Base-by-base conservation (phyloP, 768 basidiomycete species). In the Naganishia kalamii region DNA sequence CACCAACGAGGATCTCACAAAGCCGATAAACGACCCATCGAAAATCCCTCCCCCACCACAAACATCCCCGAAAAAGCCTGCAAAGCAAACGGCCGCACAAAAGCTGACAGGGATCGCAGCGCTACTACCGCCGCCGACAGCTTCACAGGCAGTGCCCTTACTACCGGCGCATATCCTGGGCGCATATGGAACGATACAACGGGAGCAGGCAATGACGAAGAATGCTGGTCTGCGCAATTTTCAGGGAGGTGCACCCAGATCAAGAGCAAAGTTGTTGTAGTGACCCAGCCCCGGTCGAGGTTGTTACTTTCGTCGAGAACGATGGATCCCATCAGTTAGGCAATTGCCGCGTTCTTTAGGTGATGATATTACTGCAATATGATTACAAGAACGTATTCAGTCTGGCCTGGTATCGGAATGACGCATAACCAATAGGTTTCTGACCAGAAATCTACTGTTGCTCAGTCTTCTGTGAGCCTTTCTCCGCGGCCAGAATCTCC, bases 181-280 rank as follows among this genome's bases (percentile, higher is more conserved):
- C 17, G 66, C 66, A 23, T 67, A 62, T 49, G 29, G 29, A 11
- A 54, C 27, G 32, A 37, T 63, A 37, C 66, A 67, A 32, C 35
- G 66, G 21, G 60, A 54, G 7, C 47, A 52, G 19, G 57, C 51
- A 29, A 41, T 17, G 32, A 57, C 29, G 37, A 59, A 59, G 33
- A 61, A 40, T 27, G 66, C 60, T 4, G 66, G 66, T 12, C 47
- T 67, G 43, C 48, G 66, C 12, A 62, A 67, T 40, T 67, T 37
- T 37, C n/a, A 43, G 29, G 66, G 60, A 4, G 66, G 66, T 35
- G 65, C 54, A 21, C 54, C 54, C 21, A 35, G 54, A 57, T 57
- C 54, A 41, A 57, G 54, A 57, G 54, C 54, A 2, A 57, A 57
- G 54, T 57, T 57, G 37, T 27, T 57, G 37, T 57, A 57, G 54